Evolutionary conservation across 2,329 filamentous ascomycete genomes (phyloP), one percentile per base, ranked within the genome.

Genomic region (Ambrosiella beaveri): DNA sequence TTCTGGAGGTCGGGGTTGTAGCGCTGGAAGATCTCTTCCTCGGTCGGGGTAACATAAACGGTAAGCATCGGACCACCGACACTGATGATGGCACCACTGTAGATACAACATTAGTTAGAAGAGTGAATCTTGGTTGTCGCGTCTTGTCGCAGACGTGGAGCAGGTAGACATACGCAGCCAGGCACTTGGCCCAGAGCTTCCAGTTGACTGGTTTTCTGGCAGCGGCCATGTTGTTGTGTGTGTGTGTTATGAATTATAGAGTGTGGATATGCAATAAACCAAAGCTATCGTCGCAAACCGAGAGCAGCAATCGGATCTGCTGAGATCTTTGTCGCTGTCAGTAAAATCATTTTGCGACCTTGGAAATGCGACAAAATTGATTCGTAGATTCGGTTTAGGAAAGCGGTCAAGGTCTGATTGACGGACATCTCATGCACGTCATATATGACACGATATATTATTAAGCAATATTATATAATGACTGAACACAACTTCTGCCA

Each of bases 1-100:
- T 87, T 86, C 68, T 93, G 86, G n/a, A 98, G 78, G 39, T 97
- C 93, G 0, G 91, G 91, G 70, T 91, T 97, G 74, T 97, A 97
- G 70, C 78, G 82, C 73, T 88, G 76, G 75, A 94, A 89, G 47
- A 98, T 78, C 72, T 97, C 89, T 70, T 96, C 93, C 65, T 96
- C 89, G 11, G 86, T 85, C 1, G 93, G 93, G 51, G 79, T 79
- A 52, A 94, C 73, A 69, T 82, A 95, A 71, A 84, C 80, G 49
- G 91, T 85, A 57, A 97, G 73, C 13, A 85, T 84, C 27, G 93
- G 93, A 2, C 93, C 93, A 56, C 93, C 93, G 61, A 96, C 76
- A 66, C 81, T 84, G 64, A 93, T 75, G 52, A 76, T 70, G 47
- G 75, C 76, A 64, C 86, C 87, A 60, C 90, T 96, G 65, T 62